A percentile compares a stretch with the other conserved stretches of the same genome.
phyloP scores from a whole-genome alignment of 441 rosid species.

The Adansonia grandidieri region DNA sequence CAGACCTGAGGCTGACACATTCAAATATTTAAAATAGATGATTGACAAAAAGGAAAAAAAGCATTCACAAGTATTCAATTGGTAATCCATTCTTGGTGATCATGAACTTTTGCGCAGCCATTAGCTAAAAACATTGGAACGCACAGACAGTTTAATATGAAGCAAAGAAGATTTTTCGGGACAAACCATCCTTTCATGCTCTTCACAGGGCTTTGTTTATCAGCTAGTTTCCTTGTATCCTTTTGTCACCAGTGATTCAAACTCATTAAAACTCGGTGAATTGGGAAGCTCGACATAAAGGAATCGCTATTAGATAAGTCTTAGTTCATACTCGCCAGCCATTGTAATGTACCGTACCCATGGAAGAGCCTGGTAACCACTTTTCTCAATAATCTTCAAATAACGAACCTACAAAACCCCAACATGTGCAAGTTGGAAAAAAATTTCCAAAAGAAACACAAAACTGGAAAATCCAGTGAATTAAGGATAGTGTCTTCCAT shows the following conservation, averaged over 20 bases:
- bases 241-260: not conserved
- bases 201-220: not conserved
- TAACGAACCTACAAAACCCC: slow-evolving; percentile 51
- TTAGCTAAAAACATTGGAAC: slow-evolving; percentile 21
- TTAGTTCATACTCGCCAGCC: slow-evolving; percentile 85
- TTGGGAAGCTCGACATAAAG: not conserved
- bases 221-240: not conserved
- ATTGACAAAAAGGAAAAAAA: not conserved
- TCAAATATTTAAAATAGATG: not conserved
- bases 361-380: slow-evolving; percentile 86
- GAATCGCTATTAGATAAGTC: slow-evolving; percentile 46
- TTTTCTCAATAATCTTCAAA: slow-evolving; percentile 79
- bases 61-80: not conserved
- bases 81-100: not conserved
- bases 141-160: slow-evolving; percentile 20
- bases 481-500: too few relatives aligned
- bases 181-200: slow-evolving; percentile 4
- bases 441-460: not conserved
- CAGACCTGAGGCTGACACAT: not conserved
- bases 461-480: not conserved
- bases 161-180: not conserved
- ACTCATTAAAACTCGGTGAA: not conserved
- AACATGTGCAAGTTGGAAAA: not conserved
- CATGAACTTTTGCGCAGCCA: slow-evolving; percentile 1
- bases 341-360: slow-evolving; percentile 87